Evolutionary conservation across 2,329 filamentous ascomycete species (phyloP), one percentile per base, ranked within the genome.

Genomic region (Cordyceps tenuipes): DNA sequence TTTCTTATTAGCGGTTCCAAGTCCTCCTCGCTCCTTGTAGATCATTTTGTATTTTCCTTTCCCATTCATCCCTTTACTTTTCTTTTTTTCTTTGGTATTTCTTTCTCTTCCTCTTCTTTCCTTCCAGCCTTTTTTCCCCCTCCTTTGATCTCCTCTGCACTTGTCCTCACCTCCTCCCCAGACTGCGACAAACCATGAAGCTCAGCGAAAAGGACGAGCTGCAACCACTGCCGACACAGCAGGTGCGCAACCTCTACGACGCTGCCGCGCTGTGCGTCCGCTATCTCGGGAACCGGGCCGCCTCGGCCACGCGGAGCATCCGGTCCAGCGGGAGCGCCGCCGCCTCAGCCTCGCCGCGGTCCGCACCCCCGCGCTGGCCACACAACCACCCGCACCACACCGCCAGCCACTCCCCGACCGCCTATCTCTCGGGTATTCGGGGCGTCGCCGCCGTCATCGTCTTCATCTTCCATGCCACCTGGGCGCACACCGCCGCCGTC

Each of bases 371-470:
- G 5, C 10, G 31, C 39, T 6, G 36, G 5, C 10, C 7, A 29
- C 29, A 9, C 29, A 36, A 36, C 47, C 8, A 15, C 21, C 23
- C 29, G 10, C 23, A 4, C 23, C 3, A 2, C 23, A 4, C 23
- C 23, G 19, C 9, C 17, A 12, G 44, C 23, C 43, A 19, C 43
- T 49, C 50, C n/a, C 3, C 58, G 1, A 60, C 58, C 0, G 58
- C 58, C 36, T 60, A 60, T 15, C 59, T 60, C 23, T 29, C 47
- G 2, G 59, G 51, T 5, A 21, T 61, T 1, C 59, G 59, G 1
- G 59, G 59, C 26, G 23, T 60, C 34, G 58, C 58, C 6, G 39
- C 51, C 50, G 51, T 60, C 47, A 39, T 51, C 21, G 59, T 61
- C 29, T 56, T 41, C 29, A 21, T 50, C 12, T 56, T 51, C 46